phyloP scores from a whole-genome alignment of 1,284 basidiomycete genomes.

The Stygiomarasmius scandens region DNA sequence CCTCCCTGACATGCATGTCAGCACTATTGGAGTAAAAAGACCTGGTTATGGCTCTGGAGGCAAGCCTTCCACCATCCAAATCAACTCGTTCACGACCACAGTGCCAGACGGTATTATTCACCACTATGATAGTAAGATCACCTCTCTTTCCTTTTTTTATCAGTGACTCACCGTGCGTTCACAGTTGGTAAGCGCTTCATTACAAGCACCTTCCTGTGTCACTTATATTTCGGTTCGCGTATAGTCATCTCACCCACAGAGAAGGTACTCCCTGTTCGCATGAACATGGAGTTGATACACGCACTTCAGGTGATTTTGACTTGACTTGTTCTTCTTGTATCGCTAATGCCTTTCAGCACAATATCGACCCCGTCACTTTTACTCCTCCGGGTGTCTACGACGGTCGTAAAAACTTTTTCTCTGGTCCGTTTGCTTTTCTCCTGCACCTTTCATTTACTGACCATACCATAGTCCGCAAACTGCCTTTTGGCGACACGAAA shows the following conservation, averaged over 20 bases:
- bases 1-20: too few relatives aligned
- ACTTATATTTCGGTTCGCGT: constrained; percentile 16
- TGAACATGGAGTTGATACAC: constrained; percentile 70
- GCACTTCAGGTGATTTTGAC: too few relatives aligned
- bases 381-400: constrained; percentile 72
- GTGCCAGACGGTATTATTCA: constrained; percentile 66
- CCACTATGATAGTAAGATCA: constrained; percentile 78
- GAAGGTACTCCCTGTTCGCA: constrained; percentile 61
- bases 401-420: constrained; percentile 64
- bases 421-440: constrained; percentile 54
- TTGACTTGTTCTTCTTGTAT: too few relatives aligned
- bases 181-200: constrained; percentile 56
- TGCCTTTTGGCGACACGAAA: constrained; percentile 57
- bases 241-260: constrained; percentile 67
- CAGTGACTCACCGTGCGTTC: constrained; percentile 11
- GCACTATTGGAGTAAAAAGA: constrained; percentile 65
- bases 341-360: constrained; percentile 61
- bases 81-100: constrained; percentile 66
- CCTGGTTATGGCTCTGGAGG: constrained; percentile 64
- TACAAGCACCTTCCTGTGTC: neutral
- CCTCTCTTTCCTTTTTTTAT: constrained; percentile 15
- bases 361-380: constrained; percentile 60
- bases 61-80: constrained; percentile 49
- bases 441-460: constrained; percentile 23
- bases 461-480: constrained; percentile 39